Percentiles rank a stretch among this genome's conserved stretches.
These are phyloP conservation scores for Bryopsis sp. DNA, from an alignment of 139 green algal genomes.

Conservation along the genomic window DNA sequence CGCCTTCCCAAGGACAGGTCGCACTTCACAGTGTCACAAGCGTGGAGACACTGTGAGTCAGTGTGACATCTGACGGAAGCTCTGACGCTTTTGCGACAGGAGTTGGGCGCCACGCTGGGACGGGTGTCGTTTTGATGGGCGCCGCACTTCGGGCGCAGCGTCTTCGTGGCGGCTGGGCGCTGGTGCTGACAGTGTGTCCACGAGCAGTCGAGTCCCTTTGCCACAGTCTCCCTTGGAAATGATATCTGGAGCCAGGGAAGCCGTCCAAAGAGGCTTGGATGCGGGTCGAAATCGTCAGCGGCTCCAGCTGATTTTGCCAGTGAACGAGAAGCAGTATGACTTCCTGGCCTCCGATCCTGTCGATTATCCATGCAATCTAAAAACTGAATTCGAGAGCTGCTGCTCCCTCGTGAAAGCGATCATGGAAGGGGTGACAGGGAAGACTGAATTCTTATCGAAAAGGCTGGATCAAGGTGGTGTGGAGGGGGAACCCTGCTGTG, in stretches of 20 bases:
- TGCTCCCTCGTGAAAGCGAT: constrained; percentile 19
- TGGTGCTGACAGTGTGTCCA: too few relatives aligned
- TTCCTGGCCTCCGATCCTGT: constrained; percentile 29
- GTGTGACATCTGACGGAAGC: too few relatives aligned
- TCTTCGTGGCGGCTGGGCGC: too few relatives aligned
- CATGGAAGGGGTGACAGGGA: background rate
- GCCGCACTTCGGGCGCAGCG: too few relatives aligned
- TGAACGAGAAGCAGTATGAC: constrained; percentile 35
- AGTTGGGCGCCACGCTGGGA: too few relatives aligned
- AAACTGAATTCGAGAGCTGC: constrained; percentile 33
- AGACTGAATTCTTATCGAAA: background rate
- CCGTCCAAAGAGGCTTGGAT: background rate
- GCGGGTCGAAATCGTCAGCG: constrained; percentile 11
- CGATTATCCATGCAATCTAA: constrained; percentile 34
- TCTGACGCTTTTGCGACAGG: too few relatives aligned
- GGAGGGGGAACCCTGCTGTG: constrained; percentile 25
- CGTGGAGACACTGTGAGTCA: too few relatives aligned
- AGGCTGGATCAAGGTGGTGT: constrained; percentile 34
- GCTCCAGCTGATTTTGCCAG: constrained; percentile 26
- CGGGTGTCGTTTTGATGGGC: too few relatives aligned
- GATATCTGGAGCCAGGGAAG: background rate
- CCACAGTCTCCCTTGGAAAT: background rate
- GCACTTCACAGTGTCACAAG: too few relatives aligned
- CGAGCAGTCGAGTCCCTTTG: background rate
- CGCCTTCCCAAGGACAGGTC: too few relatives aligned